These are phyloP conservation scores for Ogataea allantospora DNA, from an alignment of 805 yeast species.

Conservation along the genomic window DNA sequence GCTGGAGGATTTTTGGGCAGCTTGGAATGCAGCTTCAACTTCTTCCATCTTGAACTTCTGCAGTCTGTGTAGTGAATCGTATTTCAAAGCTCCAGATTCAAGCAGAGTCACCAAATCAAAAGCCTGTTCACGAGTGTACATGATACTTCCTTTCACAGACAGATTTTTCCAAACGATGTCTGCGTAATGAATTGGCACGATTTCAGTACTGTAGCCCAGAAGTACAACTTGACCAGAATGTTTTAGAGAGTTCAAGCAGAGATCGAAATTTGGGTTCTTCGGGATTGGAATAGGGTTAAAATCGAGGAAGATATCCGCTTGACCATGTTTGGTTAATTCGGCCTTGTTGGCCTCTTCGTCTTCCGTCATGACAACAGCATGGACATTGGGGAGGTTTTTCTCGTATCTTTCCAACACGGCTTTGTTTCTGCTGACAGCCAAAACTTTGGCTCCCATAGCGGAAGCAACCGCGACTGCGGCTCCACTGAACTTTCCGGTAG, in stretches of 20 bases:
- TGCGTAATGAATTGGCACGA: not conserved
- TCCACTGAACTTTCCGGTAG: slow-evolving; percentile 11
- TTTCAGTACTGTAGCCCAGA: slow-evolving; percentile 1
- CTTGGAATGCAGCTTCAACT: no score
- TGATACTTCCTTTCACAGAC: not conserved
- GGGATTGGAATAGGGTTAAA: slow-evolving; percentile 1
- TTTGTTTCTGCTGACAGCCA: slow-evolving; percentile 9
- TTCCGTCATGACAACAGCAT: slow-evolving; percentile 6
- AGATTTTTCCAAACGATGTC: not conserved
- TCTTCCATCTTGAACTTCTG: no score
- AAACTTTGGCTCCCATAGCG: slow-evolving; percentile 11
- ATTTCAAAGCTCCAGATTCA: no score
- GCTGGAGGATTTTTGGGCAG: no score
- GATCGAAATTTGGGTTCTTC: not conserved
- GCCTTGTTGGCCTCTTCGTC: slow-evolving; percentile 1
- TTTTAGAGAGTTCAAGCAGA: not conserved
- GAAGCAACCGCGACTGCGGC: slow-evolving; percentile 14
- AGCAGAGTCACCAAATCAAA: no score
- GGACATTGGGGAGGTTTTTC: not conserved
- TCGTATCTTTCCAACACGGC: slow-evolving; percentile 1
- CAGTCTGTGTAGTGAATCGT: no score
- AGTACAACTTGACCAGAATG: slow-evolving; percentile 1
- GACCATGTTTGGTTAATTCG: slow-evolving; percentile 1
- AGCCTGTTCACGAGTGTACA: not conserved
- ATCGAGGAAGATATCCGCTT: slow-evolving; percentile 5